A percentile compares a stretch with the other conserved stretches of the same genome.
Evolutionary conservation across 495 filamentous ascomycete genomes (phyloP).

Genomic region (Xylaria castorea): DNA sequence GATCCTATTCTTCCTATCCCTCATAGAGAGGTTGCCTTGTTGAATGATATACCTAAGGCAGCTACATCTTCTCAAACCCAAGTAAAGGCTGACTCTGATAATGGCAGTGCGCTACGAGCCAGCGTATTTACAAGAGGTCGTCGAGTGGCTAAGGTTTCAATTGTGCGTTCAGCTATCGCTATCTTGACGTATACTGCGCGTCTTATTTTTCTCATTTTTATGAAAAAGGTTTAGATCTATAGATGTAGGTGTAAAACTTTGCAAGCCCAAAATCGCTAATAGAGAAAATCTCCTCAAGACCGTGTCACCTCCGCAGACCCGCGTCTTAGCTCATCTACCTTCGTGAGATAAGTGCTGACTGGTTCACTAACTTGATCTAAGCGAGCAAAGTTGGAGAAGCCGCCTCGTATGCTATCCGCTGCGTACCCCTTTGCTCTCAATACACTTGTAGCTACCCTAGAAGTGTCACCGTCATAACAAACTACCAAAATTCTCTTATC

Average conservation of each 20-base stretch:
- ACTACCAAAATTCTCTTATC: slow-evolving; percentile 45
- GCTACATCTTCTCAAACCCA: neutral
- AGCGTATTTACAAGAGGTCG: neutral
- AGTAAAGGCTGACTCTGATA: neutral
- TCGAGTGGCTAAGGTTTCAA: neutral
- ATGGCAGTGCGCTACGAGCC: neutral
- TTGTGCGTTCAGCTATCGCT: no score
- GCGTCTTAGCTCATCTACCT: neutral
- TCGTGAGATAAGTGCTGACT: neutral
- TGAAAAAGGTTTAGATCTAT: no score
- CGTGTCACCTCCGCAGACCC: neutral
- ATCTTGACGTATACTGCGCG: no score
- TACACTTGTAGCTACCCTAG: slow-evolving; percentile 59
- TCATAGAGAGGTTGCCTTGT: neutral
- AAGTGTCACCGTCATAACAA: slow-evolving; percentile 62
- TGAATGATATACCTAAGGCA: neutral
- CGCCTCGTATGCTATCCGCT: slow-evolving; percentile 58
- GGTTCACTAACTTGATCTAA: neutral
- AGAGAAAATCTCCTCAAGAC: neutral
- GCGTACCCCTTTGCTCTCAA: slow-evolving; percentile 58
- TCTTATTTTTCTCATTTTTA: no score
- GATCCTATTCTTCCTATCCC: neutral
- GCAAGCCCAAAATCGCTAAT: neutral
- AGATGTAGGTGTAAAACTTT: neutral
- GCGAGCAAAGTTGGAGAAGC: slow-evolving; percentile 35